A percentile compares a stretch with the other conserved stretches of the same genome.
Conservation (phyloP, 1,284 basidiomycete species). For the Stygiomarasmius scandens region DNA sequence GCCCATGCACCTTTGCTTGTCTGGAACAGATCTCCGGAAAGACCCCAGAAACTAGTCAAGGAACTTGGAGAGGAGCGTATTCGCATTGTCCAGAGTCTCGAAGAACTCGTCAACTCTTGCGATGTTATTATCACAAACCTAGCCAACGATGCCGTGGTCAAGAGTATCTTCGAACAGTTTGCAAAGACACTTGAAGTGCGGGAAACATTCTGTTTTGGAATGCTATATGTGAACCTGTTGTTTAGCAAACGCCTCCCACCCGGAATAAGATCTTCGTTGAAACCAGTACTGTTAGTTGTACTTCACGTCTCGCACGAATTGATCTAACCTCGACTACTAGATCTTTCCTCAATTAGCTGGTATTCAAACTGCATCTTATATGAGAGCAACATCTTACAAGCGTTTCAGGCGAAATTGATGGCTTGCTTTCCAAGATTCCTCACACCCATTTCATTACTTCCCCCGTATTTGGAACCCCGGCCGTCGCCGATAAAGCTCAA, state of each 20-base stretch:
- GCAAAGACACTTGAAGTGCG: conserved; percentile 54
- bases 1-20: conserved; percentile 51
- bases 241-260: conserved; percentile 41
- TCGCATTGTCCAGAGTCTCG: conserved; percentile 54
- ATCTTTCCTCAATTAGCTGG: conserved; percentile 76
- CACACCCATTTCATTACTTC: conserved; percentile 74
- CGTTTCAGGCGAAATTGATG: conserved; percentile 69
- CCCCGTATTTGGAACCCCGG: conserved; percentile 80
- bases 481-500: conserved; percentile 67
- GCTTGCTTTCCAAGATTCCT: conserved; percentile 61
- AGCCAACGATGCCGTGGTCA: conserved; percentile 74
- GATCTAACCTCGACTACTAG: conserved; percentile 31
- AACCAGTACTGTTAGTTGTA: conserved; percentile 67
- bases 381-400: not conserved
- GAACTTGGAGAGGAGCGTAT: conserved; percentile 57
- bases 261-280: conserved; percentile 79
- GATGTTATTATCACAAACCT: conserved; percentile 85
- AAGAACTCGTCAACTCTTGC: conserved; percentile 64
- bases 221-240: conserved; percentile 12
- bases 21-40: conserved; percentile 68
- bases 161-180: conserved; percentile 67
- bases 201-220: not conserved
- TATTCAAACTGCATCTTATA: conserved; percentile 22
- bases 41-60: conserved; percentile 57
- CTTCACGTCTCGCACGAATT: conserved; percentile 1